Percentiles rank a stretch among this genome's conserved stretches.
These are phyloP conservation scores for Filobasidium uniguttulatum DNA, from an alignment of 1,284 basidiomycete species.

Conservation along the genomic window DNA sequence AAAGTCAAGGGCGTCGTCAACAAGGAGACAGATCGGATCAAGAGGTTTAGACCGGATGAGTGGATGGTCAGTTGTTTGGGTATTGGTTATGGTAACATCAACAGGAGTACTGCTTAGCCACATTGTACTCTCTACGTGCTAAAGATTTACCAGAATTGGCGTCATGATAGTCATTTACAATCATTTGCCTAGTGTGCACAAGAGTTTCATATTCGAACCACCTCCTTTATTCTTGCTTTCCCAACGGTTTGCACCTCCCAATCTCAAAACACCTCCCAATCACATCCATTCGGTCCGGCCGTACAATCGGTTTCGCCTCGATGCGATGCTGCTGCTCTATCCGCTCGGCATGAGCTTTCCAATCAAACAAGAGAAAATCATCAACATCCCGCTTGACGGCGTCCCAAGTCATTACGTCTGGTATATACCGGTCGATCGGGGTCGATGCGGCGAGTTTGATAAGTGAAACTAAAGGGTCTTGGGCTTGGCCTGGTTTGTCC, in stretches of 20 bases:
- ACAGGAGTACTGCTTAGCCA: conserved; percentile 39
- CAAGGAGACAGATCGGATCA: conserved; percentile 8
- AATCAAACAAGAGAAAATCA: not conserved
- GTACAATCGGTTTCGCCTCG: too few relatives aligned
- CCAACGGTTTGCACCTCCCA: not conserved
- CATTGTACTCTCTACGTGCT: too few relatives aligned
- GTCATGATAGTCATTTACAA: too few relatives aligned
- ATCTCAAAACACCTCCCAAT: not conserved
- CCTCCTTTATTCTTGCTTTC: too few relatives aligned
- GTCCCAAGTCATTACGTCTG: not conserved
- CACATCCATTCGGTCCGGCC: not conserved
- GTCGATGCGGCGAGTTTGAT: not conserved
- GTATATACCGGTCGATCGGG: not conserved
- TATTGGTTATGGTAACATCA: conserved; percentile 40
- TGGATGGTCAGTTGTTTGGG: conserved; percentile 39
- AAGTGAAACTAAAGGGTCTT: not conserved
- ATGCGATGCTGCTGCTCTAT: too few relatives aligned
- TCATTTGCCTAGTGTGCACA: too few relatives aligned
- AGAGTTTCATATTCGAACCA: too few relatives aligned
- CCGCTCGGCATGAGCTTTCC: not conserved
- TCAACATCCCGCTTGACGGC: not conserved
- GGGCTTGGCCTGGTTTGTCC: too few relatives aligned
- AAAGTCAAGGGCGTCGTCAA: conserved; percentile 16
- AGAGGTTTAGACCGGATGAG: conserved; percentile 19
- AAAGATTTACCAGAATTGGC: too few relatives aligned